Evolutionary conservation across 1,139 yeast species (phyloP), one percentile per base, ranked within the genome.

Genomic region (Taphrina communis): DNA sequence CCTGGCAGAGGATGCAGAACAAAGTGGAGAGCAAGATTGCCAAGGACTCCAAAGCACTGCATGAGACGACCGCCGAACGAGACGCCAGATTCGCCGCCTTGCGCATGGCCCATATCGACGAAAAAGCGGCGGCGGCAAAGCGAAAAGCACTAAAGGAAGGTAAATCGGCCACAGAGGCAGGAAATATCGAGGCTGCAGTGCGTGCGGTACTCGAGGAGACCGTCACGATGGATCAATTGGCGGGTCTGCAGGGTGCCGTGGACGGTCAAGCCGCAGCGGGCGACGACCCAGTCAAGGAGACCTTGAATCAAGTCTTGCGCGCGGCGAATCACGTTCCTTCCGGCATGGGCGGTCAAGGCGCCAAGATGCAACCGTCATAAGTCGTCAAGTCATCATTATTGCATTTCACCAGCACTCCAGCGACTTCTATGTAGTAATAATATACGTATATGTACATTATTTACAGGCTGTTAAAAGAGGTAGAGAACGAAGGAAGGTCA

Each of bases 101-200:
- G 38, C 55, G 42, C n/a, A 6, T 12, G 41, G 48, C 59, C n/a
- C 61, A 53, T 36, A 55, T 63, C 31, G 55, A 53, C 25, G 58
- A 36, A 31, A 63, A 63, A 44, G 55, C 61, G 42, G 53, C 61
- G 36, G 53, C 44, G n/a, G 60, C 67, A 4, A 46, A 35, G 36
- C 42, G 35, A 35, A 56, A 57, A 7, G 53, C 67, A 21, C 38
- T 53, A 12, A 17, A 21, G 36, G 67, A 53, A 31, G 67, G 67
- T 36, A 53, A 53, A 42, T 55, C 67, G 1, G 46, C n/a, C 21
- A 19, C 46, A 31, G 56, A 46, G 19, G 61, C 67, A 31, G 25
- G 8, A 3, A 58, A 31, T 19, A 58, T 58, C 7, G 62, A 58
- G 25, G 52, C 38, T 1, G 62, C 62, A 3, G 62, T 58, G n/a